Conservation (phyloP, 2,329 filamentous ascomycete genomes). For the Penicillium psychrosexuale region DNA sequence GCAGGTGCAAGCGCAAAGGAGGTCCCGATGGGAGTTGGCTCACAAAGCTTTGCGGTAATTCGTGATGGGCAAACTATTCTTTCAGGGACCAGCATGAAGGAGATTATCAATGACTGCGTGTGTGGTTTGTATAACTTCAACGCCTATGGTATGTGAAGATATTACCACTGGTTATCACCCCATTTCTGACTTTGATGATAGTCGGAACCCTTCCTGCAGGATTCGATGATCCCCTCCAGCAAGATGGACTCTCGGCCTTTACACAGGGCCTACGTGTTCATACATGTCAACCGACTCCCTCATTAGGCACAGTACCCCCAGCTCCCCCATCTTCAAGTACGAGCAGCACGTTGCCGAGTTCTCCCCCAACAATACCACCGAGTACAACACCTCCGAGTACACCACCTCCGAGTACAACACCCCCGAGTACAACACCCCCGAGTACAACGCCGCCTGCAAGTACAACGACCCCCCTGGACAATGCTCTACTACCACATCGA, state of each 20-base stretch:
- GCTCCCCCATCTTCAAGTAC: background rate
- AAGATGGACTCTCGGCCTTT: constrained; percentile 22
- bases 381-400: too few relatives aligned
- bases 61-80: constrained; percentile 37
- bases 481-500: background rate
- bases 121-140: constrained; percentile 41
- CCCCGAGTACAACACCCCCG: background rate
- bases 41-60: constrained; percentile 45
- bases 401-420: background rate
- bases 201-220: constrained; percentile 25
- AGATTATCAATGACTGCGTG: constrained; percentile 19
- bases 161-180: background rate
- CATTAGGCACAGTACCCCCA: constrained; percentile 20
- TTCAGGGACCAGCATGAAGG: constrained; percentile 19
- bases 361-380: background rate
- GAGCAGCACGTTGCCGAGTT: background rate
- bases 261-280: constrained; percentile 19
- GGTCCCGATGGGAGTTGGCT: constrained; percentile 44
- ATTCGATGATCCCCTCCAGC: constrained; percentile 18
- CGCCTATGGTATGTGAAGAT: constrained; percentile 33
- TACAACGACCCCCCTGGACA: background rate
- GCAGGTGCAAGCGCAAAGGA: constrained; percentile 44
- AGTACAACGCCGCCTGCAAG: too few relatives aligned
- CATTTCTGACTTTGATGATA: background rate
- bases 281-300: constrained; percentile 24